A percentile compares a stretch with the other conserved stretches of the same genome.
Conservation (phyloP, 331 rosid genomes). For the Malus hybrid region DNA sequence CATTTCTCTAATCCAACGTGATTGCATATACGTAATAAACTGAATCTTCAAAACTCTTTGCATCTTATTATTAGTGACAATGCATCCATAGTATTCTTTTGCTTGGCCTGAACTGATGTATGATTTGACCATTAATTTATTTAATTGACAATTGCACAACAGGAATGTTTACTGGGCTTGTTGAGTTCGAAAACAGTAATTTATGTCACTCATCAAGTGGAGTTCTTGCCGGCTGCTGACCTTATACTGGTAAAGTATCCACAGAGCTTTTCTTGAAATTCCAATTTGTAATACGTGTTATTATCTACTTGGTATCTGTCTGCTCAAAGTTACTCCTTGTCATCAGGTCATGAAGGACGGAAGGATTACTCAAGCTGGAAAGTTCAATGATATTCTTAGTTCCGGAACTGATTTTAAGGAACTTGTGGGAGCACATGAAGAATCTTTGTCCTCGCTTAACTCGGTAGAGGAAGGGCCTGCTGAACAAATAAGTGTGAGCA, state of each 20-base stretch:
- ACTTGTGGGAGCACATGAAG: conserved; percentile 77
- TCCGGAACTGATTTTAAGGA: conserved; percentile 71
- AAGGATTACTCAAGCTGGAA: conserved; percentile 69
- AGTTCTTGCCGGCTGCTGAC: conserved; percentile 83
- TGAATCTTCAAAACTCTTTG: not conserved
- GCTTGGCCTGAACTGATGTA: too few relatives aligned
- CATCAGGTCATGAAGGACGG: conserved; percentile 91
- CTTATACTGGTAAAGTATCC: conserved; percentile 62
- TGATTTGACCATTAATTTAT: not conserved
- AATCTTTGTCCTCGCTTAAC: conserved; percentile 57
- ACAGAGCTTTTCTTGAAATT: not conserved
- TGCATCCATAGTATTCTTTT: not conserved
- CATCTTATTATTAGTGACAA: not conserved
- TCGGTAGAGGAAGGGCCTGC: conserved; percentile 20
- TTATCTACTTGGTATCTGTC: not conserved
- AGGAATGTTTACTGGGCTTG: conserved; percentile 74
- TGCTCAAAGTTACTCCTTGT: conserved; percentile 1
- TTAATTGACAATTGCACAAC: conserved; percentile 1
- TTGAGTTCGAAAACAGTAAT: conserved; percentile 73
- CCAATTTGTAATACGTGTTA: not conserved
- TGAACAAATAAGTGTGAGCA: conserved; percentile 8
- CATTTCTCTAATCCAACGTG: not conserved
- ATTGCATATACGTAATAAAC: not conserved
- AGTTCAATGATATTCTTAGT: conserved; percentile 53
- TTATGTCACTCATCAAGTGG: conserved; percentile 92